Percentiles rank a stretch among this genome's conserved stretches.
Conservation (phyloP, 1,284 basidiomycete species). For the Ustilago hordei region DNA sequence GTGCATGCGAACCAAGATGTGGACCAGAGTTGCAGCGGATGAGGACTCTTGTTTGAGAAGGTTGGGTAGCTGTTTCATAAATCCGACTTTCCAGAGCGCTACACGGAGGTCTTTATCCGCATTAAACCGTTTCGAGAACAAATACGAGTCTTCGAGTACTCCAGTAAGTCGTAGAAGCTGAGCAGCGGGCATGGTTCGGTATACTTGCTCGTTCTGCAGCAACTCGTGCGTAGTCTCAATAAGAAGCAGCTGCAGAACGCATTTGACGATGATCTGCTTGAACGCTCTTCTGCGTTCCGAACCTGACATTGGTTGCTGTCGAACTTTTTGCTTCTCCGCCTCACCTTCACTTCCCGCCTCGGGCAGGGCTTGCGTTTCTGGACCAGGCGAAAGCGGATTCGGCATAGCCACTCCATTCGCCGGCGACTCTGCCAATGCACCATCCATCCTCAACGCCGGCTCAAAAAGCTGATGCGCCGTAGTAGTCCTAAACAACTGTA, state of each 20-base stretch:
- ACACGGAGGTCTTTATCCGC: conserved; percentile 97
- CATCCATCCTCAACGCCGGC: conserved; percentile 78
- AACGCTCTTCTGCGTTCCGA: conserved; percentile 88
- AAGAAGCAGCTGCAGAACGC: conserved; percentile 93
- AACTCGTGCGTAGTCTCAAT: conserved; percentile 98
- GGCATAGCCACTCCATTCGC: conserved; percentile 20
- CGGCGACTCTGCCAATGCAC: conserved; percentile 66
- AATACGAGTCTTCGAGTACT: conserved; percentile 94
- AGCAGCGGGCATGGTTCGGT: conserved; percentile 91
- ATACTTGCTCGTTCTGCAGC: conserved; percentile 79
- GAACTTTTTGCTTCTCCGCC: neutral
- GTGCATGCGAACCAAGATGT: conserved; percentile 92
- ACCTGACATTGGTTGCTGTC: conserved; percentile 70
- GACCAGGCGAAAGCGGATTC: conserved; percentile 37
- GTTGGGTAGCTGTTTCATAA: conserved; percentile 99
- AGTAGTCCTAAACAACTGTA: conserved; percentile 94
- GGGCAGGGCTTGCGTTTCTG: conserved; percentile 44
- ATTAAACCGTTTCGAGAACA: conserved; percentile 96
- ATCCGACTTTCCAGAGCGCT: conserved; percentile 99
- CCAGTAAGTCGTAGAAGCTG: conserved; percentile 92
- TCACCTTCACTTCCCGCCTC: neutral
- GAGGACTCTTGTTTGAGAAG: conserved; percentile 98
- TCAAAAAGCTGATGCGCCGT: conserved; percentile 98
- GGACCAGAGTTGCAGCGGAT: conserved; percentile 93
- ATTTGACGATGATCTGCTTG: conserved; percentile 99